Conservation (phyloP, 164 flowering plant species). For the Magnolia kwangsiensis region DNA sequence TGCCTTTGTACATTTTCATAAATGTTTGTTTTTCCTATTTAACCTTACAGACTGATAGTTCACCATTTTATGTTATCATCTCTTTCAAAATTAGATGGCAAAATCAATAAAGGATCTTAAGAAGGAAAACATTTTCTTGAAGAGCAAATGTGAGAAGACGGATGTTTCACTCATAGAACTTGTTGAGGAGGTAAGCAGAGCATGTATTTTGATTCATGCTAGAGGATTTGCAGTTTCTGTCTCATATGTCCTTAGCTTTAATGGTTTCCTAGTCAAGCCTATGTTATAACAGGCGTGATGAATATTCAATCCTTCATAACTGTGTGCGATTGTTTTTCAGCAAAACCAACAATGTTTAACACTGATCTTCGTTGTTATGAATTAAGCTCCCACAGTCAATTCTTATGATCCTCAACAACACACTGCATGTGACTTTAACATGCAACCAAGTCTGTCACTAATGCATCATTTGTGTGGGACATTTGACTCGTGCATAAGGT, state of each 20-base stretch:
- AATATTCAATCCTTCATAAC: no score
- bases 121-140: conserved; percentile 86
- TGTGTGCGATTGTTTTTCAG: no score
- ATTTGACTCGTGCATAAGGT: no score
- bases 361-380: no score
- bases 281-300: no score
- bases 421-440: no score
- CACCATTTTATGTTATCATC: conserved; percentile 1
- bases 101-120: conserved; percentile 83
- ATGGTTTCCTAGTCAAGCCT: background rate
- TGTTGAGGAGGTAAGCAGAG: conserved; percentile 72
- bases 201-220: background rate
- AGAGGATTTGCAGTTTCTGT: background rate
- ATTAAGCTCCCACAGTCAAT: no score
- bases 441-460: no score
- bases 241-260: background rate
- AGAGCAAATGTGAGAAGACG: conserved; percentile 80
- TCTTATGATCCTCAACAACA: no score
- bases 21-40: background rate
- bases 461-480: no score
- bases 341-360: no score
- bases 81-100: conserved; percentile 50
- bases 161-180: conserved; percentile 81
- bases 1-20: background rate
- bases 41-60: background rate